phyloP scores from a whole-genome alignment of 306 rosid species.

The Parietaria judaica region DNA sequence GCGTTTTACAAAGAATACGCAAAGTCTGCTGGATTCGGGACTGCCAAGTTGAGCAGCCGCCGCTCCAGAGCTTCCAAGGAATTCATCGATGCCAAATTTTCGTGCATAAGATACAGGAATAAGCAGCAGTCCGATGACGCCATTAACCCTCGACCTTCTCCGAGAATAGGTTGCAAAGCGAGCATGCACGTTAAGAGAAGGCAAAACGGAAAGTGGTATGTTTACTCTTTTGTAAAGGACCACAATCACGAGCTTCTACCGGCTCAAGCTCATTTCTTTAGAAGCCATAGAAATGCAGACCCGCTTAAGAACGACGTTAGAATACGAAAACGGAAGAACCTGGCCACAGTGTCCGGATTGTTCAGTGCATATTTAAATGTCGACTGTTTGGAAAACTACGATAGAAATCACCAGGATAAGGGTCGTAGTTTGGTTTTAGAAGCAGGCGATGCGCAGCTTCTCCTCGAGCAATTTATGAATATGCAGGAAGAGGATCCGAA shows the following conservation, averaged over 20 bases:
- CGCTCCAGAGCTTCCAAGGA: constrained; percentile 42
- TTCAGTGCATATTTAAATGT: constrained; percentile 19
- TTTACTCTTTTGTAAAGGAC: constrained; percentile 29
- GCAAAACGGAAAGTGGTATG: constrained; percentile 35
- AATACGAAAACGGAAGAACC: constrained; percentile 20
- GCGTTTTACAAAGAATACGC: constrained; percentile 41
- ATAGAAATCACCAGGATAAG: constrained; percentile 13
- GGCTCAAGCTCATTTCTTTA: constrained; percentile 31
- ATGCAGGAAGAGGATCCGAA: constrained; percentile 46
- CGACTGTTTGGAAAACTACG: constrained; percentile 15
- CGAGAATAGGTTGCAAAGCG: constrained; percentile 40
- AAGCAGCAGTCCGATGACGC: constrained; percentile 23
- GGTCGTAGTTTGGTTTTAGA: constrained; percentile 23
- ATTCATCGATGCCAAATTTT: constrained; percentile 45
- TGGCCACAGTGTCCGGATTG: constrained; percentile 20
- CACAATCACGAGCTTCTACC: constrained; percentile 43
- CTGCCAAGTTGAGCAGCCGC: constrained; percentile 36
- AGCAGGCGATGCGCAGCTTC: constrained; percentile 32
- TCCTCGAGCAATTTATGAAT: constrained; percentile 30
- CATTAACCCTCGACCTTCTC: constrained; percentile 26
- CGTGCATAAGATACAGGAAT: constrained; percentile 37
- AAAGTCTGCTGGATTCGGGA: constrained; percentile 36
- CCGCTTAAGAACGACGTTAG: constrained; percentile 16
- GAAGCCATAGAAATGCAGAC: constrained; percentile 30
- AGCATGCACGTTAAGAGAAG: constrained; percentile 41